Conservation (phyloP, 345 rosid species). For the Populus deltoides region DNA sequence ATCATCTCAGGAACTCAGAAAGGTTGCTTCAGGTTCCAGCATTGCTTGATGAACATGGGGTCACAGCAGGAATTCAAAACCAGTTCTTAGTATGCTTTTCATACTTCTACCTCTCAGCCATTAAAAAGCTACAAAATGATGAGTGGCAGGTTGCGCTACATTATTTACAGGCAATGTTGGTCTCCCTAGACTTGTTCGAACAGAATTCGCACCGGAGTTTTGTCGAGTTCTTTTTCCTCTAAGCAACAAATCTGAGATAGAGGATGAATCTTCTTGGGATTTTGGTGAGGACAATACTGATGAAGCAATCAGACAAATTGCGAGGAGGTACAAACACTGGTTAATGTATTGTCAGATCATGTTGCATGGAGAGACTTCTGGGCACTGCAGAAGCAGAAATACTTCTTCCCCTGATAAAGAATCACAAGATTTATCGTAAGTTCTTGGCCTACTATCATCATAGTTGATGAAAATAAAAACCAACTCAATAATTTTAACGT, state of each 20-base stretch:
- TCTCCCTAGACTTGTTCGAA: slow-evolving; percentile 45
- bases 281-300: slow-evolving; percentile 10
- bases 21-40: slow-evolving; percentile 86
- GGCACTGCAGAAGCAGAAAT: slow-evolving; percentile 21
- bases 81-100: slow-evolving; percentile 24
- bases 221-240: slow-evolving; percentile 46
- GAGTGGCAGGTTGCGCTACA: slow-evolving; percentile 67
- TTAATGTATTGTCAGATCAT: slow-evolving; percentile 70
- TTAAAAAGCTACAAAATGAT: slow-evolving; percentile 58
- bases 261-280: slow-evolving; percentile 7
- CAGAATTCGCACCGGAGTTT: slow-evolving; percentile 47
- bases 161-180: slow-evolving; percentile 62
- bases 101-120: slow-evolving; percentile 31
- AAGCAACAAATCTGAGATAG: neutral
- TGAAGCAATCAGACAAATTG: slow-evolving; percentile 44
- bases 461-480: neutral
- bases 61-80: slow-evolving; percentile 64
- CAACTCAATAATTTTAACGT: too few relatives aligned
- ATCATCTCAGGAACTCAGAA: slow-evolving; percentile 52
- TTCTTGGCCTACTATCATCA: neutral
- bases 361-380: slow-evolving; percentile 47
- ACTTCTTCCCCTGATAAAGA: slow-evolving; percentile 11
- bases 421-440: slow-evolving; percentile 27
- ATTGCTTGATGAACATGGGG: slow-evolving; percentile 68
- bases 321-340: slow-evolving; percentile 62